Evolutionary conservation across 2,329 filamentous ascomycete species (phyloP).

Genomic region (Aspergillus sclerotialis): DNA sequence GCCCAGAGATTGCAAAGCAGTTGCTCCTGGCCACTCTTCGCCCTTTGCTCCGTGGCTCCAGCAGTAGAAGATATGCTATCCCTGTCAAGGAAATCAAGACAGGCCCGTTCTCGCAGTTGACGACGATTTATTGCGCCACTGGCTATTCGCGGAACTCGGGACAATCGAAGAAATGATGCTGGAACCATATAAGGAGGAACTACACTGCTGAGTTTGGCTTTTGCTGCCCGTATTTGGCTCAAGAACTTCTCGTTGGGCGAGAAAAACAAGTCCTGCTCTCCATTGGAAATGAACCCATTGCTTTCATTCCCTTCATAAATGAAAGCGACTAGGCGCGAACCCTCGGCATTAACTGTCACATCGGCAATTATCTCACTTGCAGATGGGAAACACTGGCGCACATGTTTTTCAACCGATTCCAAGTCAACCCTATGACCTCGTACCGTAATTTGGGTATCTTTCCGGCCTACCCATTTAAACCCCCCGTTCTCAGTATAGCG

Average conservation of each 20-base stretch:
- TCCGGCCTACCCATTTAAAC: slow-evolving; percentile 15
- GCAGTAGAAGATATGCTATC: neutral
- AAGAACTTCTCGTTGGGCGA: neutral
- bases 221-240: neutral
- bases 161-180: neutral
- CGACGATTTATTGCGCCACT: neutral
- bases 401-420: slow-evolving; percentile 2
- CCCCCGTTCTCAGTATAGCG: slow-evolving; percentile 13
- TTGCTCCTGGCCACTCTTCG: neutral
- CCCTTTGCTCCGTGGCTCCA: neutral
- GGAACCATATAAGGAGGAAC: neutral
- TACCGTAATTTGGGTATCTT: slow-evolving; percentile 21
- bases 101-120: neutral
- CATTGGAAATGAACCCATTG: neutral
- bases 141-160: neutral
- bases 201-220: neutral
- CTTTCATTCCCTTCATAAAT: neutral
- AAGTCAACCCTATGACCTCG: slow-evolving; percentile 19
- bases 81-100: neutral
- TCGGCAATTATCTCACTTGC: neutral
- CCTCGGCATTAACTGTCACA: neutral
- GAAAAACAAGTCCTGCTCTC: neutral
- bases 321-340: neutral
- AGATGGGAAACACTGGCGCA: neutral
- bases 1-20: neutral